Conservation (phyloP, 1,139 yeast species). For the Lodderomyces elongisporus region DNA sequence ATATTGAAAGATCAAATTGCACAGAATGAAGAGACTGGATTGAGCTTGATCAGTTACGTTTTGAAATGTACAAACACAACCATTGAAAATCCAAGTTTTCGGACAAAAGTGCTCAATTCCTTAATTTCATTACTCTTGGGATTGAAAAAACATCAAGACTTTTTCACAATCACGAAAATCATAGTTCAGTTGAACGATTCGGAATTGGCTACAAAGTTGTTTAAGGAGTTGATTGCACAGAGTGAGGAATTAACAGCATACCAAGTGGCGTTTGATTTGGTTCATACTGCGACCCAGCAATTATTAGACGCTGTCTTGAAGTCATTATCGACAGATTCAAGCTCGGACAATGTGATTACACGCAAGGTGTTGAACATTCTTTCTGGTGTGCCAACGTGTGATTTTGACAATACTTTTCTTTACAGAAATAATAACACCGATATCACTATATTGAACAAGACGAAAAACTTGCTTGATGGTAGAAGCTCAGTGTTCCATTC, state of each 20-base stretch:
- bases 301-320: slow-evolving; percentile 59
- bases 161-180: slow-evolving; percentile 72
- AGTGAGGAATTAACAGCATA: slow-evolving; percentile 56
- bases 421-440: slow-evolving; percentile 87
- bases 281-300: slow-evolving; percentile 89
- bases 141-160: slow-evolving; percentile 68
- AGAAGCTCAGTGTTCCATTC: slow-evolving; percentile 92
- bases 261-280: slow-evolving; percentile 95
- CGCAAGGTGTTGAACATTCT: slow-evolving; percentile 61
- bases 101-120: slow-evolving; percentile 56
- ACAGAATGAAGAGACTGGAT: slow-evolving; percentile 40
- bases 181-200: slow-evolving; percentile 84
- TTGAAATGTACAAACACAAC: slow-evolving; percentile 70
- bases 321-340: slow-evolving; percentile 33
- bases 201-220: slow-evolving; percentile 60
- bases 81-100: slow-evolving; percentile 55
- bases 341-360: slow-evolving; percentile 31
- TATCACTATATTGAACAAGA: slow-evolving; percentile 70
- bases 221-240: slow-evolving; percentile 50
- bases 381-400: slow-evolving; percentile 93
- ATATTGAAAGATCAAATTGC: slow-evolving; percentile 49
- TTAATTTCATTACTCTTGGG: slow-evolving; percentile 58
- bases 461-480: slow-evolving; percentile 81
- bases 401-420: slow-evolving; percentile 83
- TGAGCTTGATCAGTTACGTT: slow-evolving; percentile 65